Percentiles rank a stretch among this genome's conserved stretches.
Conservation (phyloP, 176 grass and related monocot genomes). For the Aegilops bicornis region DNA sequence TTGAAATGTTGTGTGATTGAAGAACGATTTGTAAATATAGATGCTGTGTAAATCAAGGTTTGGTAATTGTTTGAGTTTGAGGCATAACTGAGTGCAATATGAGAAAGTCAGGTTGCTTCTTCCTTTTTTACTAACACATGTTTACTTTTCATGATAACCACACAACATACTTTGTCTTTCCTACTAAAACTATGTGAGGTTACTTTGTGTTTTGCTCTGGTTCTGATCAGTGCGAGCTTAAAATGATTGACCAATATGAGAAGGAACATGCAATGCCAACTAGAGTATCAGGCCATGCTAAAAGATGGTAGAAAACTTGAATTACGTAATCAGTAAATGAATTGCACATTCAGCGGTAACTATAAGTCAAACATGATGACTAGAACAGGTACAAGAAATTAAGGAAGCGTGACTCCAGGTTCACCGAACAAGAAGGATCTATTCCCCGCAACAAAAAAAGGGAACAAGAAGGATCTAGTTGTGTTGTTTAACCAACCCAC, state of each 20-base stretch:
- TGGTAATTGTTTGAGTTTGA: conserved; percentile 23
- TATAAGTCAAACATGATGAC: neutral
- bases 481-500: neutral
- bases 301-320: neutral
- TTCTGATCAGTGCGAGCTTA: neutral
- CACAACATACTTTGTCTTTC: neutral
- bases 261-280: neutral
- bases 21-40: conserved; percentile 46
- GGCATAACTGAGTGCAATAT: conserved; percentile 14
- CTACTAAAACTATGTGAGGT: neutral
- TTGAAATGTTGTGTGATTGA: conserved; percentile 18
- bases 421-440: neutral
- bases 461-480: neutral
- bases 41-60: conserved; percentile 21
- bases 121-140: neutral
- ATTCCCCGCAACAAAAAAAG: too few species aligned
- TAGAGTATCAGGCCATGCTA: neutral
- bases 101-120: neutral
- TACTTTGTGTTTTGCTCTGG: neutral
- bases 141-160: neutral
- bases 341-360: neutral
- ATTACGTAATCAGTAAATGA: neutral
- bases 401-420: neutral
- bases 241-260: neutral
- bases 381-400: neutral